Evolutionary conservation across 2,329 filamentous ascomycete species (phyloP).

Genomic region (Epichloe amarillans): DNA sequence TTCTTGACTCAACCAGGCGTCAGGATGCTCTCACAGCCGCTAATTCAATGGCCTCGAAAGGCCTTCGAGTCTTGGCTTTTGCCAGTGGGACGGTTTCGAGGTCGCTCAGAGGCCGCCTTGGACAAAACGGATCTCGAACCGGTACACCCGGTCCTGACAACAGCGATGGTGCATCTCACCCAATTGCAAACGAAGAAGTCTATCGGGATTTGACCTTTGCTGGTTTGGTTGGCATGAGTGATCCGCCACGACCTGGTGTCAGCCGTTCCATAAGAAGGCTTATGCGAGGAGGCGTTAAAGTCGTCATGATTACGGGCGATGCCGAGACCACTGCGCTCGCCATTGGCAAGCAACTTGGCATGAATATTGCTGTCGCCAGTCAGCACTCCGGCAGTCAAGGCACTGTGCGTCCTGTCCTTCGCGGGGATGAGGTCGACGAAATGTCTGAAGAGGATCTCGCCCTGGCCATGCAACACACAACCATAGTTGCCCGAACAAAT

Average conservation of each 20-base stretch:
- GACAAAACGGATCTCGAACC: constrained; percentile 29
- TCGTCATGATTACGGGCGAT: constrained; percentile 99
- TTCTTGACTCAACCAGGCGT: constrained; percentile 63
- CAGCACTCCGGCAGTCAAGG: constrained; percentile 40
- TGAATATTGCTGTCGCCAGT: constrained; percentile 54
- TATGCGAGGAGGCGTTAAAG: constrained; percentile 87
- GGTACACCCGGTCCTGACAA: constrained; percentile 34
- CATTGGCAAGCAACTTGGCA: constrained; percentile 89
- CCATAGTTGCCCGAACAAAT: constrained; percentile 90
- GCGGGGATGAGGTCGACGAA: constrained; percentile 81
- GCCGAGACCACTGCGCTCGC: constrained; percentile 89
- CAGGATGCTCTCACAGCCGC: constrained; percentile 68
- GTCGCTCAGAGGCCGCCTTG: constrained; percentile 28
- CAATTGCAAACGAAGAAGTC: constrained; percentile 48
- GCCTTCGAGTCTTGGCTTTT: constrained; percentile 82
- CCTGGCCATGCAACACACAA: constrained; percentile 73
- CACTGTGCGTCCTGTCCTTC: constrained; percentile 58
- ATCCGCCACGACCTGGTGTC: constrained; percentile 83
- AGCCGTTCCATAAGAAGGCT: constrained; percentile 77
- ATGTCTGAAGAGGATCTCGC: constrained; percentile 81
- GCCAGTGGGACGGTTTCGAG: constrained; percentile 63
- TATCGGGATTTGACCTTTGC: constrained; percentile 82
- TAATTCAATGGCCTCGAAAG: constrained; percentile 76
- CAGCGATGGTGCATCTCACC: constrained; percentile 24
- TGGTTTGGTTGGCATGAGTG: constrained; percentile 91